phyloP scores from a whole-genome alignment of 2,329 filamentous ascomycete species.

The Clonostachys rosea region DNA sequence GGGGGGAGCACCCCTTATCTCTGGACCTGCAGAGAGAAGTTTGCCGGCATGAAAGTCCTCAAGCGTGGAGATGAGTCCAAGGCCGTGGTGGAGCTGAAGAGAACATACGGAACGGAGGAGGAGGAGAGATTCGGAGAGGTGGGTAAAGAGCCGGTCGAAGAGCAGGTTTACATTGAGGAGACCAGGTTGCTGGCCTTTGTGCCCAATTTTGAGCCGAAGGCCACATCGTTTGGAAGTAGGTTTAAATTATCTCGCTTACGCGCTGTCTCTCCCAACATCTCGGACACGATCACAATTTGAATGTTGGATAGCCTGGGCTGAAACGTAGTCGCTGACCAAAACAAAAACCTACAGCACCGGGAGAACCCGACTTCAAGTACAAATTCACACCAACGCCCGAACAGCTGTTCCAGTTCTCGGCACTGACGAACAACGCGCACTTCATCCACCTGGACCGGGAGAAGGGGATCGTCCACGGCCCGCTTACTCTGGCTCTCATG shows the following conservation, averaged over 20 bases:
- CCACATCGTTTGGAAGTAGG: not conserved
- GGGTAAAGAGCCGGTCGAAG: too few relatives aligned
- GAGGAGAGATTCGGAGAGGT: too few relatives aligned
- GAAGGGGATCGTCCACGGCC: constrained; percentile 80
- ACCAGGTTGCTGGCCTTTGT: too few relatives aligned
- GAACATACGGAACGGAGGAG: too few relatives aligned
- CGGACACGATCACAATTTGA: constrained; percentile 45
- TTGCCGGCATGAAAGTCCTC: too few relatives aligned
- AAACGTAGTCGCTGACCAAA: constrained; percentile 1
- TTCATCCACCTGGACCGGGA: constrained; percentile 82
- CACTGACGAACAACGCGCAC: constrained; percentile 89
- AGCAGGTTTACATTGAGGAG: too few relatives aligned
- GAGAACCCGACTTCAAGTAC: constrained; percentile 38
- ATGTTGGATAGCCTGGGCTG: constrained; percentile 38
- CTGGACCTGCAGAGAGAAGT: too few relatives aligned
- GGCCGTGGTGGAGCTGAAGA: too few relatives aligned
- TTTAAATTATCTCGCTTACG: not conserved
- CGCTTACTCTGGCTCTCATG: constrained; percentile 74
- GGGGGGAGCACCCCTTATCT: too few relatives aligned
- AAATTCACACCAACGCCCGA: constrained; percentile 38
- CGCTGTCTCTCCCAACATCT: constrained; percentile 22
- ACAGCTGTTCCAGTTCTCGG: constrained; percentile 86
- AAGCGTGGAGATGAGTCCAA: too few relatives aligned
- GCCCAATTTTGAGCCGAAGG: too few relatives aligned
- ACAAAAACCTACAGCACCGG: constrained; percentile 38